Evolutionary conservation across 352 stramenopile genomes (phyloP), one percentile per base, ranked within the genome.

Genomic region (Phytophthora vignae): DNA sequence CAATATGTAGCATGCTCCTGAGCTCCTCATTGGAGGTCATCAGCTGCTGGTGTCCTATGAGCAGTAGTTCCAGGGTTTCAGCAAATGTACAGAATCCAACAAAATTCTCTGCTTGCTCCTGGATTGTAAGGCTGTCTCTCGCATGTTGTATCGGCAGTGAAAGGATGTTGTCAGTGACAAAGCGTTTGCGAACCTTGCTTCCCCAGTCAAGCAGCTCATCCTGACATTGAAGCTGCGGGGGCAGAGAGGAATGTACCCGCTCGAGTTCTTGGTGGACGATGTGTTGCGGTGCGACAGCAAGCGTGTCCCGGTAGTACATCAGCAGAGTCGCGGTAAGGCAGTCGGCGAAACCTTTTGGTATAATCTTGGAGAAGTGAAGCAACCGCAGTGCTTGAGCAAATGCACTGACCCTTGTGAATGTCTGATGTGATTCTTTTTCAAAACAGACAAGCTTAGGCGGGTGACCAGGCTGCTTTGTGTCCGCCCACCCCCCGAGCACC

Each of bases 371-470:
- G 14, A 67, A 71, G 17, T 58, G 57, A 5, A 53, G 46, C 3
- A 46, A 10, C 14, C 27, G 42, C 0, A 67, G 33, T 33, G 8
- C 7, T 19, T 67, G 10, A 3, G 50, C 65, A 49, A 57, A 67
- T 15, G 36, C 8, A 11, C 21, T 55, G 5, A 62, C 17, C 12
- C 49, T 60, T 12, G 11, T 15, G 7, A 57, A 60, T 33, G 3
- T 61, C 8, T 60, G 17, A 14, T 52, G 10, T 0, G n/a, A n/a
- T 9, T 58, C 48, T 5, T 56, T 66, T 1, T 60, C n/a, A 11
- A 78, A 71, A 49, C 60, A 64, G 4, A 5, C 8, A 25, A 71
- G 64, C 2, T 60, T 65, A 2, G 60, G 36, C 17, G 60, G 65
- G 8, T 55, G 38, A 2, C 55, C 57, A 19, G 65, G 50, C 29